phyloP scores from a whole-genome alignment of 1,284 basidiomycete species.

The Grifola frondosa region DNA sequence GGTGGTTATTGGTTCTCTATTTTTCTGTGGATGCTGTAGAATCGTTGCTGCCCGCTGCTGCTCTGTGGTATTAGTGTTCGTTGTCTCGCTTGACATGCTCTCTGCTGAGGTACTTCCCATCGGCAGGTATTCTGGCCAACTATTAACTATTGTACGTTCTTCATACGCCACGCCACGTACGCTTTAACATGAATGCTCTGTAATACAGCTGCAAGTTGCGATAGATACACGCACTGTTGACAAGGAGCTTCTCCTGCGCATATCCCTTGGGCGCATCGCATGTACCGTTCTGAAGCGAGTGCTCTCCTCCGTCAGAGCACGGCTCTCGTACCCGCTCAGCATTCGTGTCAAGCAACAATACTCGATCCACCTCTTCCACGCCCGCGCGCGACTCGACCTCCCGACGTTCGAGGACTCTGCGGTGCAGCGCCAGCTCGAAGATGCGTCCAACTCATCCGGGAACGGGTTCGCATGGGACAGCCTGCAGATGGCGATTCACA shows the following conservation, averaged over 20 bases:
- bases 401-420: constrained; percentile 69
- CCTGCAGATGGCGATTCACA: constrained; percentile 41
- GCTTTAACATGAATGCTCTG: not conserved
- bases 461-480: constrained; percentile 60
- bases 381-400: constrained; percentile 70
- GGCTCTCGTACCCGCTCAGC: constrained; percentile 44
- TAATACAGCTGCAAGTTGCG: constrained; percentile 49
- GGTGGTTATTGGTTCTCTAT: constrained; percentile 47
- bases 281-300: constrained; percentile 48
- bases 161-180: not conserved
- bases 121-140: not conserved
- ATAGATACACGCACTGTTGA: constrained; percentile 66
- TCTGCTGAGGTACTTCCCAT: not conserved
- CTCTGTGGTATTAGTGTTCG: constrained; percentile 49
- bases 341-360: constrained; percentile 60
- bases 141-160: constrained; percentile 3
- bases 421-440: constrained; percentile 61
- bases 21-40: constrained; percentile 41
- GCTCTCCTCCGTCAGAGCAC: constrained; percentile 44
- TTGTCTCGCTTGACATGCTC: not conserved
- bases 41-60: constrained; percentile 63
- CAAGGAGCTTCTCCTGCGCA: constrained; percentile 51
- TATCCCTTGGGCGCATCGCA: constrained; percentile 52
- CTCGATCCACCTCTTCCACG: constrained; percentile 58
- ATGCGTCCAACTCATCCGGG: constrained; percentile 38